Percentiles rank a stretch among this genome's conserved stretches.
Evolutionary conservation across 306 rosid species (phyloP).

Genomic region (Quillaja saponaria): DNA sequence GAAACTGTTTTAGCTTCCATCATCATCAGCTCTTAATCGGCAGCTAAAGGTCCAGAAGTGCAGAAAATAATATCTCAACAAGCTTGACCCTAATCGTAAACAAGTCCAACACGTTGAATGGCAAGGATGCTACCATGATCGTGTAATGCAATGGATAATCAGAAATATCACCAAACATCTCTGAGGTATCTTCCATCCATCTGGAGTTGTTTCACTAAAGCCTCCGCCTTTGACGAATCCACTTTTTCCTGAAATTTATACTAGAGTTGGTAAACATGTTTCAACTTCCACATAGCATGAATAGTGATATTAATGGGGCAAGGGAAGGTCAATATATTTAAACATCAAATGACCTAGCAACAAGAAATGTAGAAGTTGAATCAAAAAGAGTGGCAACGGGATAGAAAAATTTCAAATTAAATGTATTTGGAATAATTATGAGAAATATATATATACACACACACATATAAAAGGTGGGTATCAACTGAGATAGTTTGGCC

Average conservation of each 20-base stretch:
- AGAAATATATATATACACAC: not conserved
- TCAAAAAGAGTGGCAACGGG: too few relatives aligned
- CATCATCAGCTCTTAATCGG: constrained; percentile 26
- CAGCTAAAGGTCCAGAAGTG: constrained; percentile 43
- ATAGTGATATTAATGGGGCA: not conserved
- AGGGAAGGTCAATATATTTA: too few relatives aligned
- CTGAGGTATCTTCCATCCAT: constrained; percentile 80
- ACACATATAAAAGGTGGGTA: constrained; percentile 9
- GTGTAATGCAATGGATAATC: constrained; percentile 15
- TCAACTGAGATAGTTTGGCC: not conserved
- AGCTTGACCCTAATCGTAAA: constrained; percentile 36
- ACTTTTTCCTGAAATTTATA: constrained; percentile 61
- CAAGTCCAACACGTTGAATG: constrained; percentile 24
- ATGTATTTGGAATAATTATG: not conserved
- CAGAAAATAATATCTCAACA: constrained; percentile 32
- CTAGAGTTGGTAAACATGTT: constrained; percentile 4
- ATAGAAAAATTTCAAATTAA: too few relatives aligned
- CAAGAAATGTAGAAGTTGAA: too few relatives aligned
- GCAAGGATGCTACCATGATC: constrained; percentile 35
- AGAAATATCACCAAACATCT: constrained; percentile 77
- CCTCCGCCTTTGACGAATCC: constrained; percentile 74
- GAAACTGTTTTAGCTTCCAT: constrained; percentile 38
- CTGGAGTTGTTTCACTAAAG: constrained; percentile 73
- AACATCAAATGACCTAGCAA: too few relatives aligned
- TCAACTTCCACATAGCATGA: constrained; percentile 2